Evolutionary conservation across 257 asterid species (phyloP), one percentile per base, ranked within the genome.

Genomic region (Primulina huaijiensis): DNA sequence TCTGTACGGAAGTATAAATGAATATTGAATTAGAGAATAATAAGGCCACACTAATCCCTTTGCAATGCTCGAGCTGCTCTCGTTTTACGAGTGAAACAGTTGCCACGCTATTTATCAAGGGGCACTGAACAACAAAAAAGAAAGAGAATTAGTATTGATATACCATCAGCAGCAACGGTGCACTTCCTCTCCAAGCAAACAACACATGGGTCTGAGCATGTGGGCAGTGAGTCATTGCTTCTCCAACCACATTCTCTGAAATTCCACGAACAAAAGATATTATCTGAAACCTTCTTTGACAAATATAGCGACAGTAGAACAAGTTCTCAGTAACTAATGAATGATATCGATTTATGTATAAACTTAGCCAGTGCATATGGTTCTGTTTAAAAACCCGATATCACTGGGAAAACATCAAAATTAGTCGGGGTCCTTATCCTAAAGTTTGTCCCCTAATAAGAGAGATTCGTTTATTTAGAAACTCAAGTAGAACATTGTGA

Each of bases 91-190:
- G 12, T 62, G 33, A 3, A 7, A 71, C 27, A 29, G 6, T 21
- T 30, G 55, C 17, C 0, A 11, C 17, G 56, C 50, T 62, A 60
- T 71, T 23, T 29, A 3, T 43, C 8, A 33, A 62, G 25, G 20
- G 34, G 20, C 3, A 10, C 31, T 9, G 3, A 10, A 5, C 5
- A 0, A 34, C 11, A 21, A 64, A 37, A 64, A 33, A 20, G 25
- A 3, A 3, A 12, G 59, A 64, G 33, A 69, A 67, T 21, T 62
- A 33, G 34, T 74, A 62, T 38, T 29, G 27, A 69, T 64, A 30
- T 85, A 90, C 97, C 97, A 79, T 87, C 91, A 63, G 97, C 97
- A 60, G 95, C 92, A 72, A 90, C 95, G 17, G 96, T 80, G 80
- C 97, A 90, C 81, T 79, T 81, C 66, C 95, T 82, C 78, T 90